A percentile compares a stretch with the other conserved stretches of the same genome.
phyloP scores from a whole-genome alignment of 768 basidiomycete species.

The Tricholoma terreum region DNA sequence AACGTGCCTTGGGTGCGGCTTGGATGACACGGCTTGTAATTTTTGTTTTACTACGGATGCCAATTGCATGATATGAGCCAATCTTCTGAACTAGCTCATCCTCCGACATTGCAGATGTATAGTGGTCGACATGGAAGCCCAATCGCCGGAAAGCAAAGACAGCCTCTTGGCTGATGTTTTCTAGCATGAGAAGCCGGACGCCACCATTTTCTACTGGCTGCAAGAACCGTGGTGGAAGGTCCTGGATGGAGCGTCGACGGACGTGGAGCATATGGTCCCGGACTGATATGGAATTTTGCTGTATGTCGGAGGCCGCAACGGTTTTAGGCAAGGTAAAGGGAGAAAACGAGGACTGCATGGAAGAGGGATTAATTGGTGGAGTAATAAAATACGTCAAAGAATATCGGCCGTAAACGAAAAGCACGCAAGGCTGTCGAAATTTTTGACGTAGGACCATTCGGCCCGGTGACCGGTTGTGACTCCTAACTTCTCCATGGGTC shows the following conservation, averaged over 20 bases:
- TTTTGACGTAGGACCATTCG: slow-evolving; percentile 8
- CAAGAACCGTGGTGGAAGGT: slow-evolving; percentile 57
- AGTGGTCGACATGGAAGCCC: slow-evolving; percentile 92
- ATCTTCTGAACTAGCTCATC: slow-evolving; percentile 87
- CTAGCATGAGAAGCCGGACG: slow-evolving; percentile 80
- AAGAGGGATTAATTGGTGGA: no score
- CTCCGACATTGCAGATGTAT: slow-evolving; percentile 82
- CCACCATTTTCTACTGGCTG: slow-evolving; percentile 82
- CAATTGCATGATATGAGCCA: slow-evolving; percentile 86
- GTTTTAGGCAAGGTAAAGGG: slow-evolving; percentile 30
- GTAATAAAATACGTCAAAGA: no score
- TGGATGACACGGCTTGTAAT: slow-evolving; percentile 88
- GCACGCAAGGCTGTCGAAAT: slow-evolving; percentile 14
- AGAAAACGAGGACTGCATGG: no score
- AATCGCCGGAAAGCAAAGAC: slow-evolving; percentile 74
- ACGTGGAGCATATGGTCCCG: slow-evolving; percentile 36
- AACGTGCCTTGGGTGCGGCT: slow-evolving; percentile 75
- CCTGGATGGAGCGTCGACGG: slow-evolving; percentile 32
- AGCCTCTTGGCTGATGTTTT: slow-evolving; percentile 93
- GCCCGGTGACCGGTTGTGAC: not conserved
- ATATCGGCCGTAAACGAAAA: no score
- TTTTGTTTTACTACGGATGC: slow-evolving; percentile 97
- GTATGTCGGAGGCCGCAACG: slow-evolving; percentile 53
- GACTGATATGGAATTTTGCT: slow-evolving; percentile 29
- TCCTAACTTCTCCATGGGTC: slow-evolving; percentile 29